phyloP scores from a whole-genome alignment of 441 rosid species.

The Jatropha multifida region DNA sequence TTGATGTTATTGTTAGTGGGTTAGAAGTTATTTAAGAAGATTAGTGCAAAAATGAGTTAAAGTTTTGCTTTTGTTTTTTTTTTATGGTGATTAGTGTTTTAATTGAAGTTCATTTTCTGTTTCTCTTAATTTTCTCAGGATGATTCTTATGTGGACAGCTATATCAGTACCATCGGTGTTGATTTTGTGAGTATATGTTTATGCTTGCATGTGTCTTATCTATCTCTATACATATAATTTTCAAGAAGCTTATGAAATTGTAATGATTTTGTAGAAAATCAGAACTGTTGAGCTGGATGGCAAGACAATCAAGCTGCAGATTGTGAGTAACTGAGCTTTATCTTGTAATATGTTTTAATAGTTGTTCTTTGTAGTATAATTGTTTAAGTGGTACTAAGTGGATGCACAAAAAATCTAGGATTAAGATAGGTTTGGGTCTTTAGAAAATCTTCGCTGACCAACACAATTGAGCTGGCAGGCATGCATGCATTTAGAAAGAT shows the following conservation, averaged over 20 bases:
- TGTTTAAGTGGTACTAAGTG: background rate
- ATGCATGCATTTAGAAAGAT: background rate
- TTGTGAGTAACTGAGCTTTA: constrained; percentile 45
- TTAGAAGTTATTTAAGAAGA: background rate
- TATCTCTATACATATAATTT: background rate
- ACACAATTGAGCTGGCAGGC: background rate
- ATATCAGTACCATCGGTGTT: constrained; percentile 88
- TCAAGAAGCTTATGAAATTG: background rate
- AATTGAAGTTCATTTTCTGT: constrained; percentile 1
- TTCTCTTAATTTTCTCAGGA: constrained; percentile 41
- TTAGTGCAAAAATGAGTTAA: background rate
- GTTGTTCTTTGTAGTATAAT: background rate
- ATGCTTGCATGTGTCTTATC: background rate
- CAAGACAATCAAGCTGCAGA: constrained; percentile 84
- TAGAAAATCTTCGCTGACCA: background rate
- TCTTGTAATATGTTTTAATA: background rate
- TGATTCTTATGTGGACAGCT: constrained; percentile 85
- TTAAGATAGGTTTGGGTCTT: background rate
- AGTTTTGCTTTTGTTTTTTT: background rate
- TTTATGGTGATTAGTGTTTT: background rate
- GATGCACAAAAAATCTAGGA: background rate
- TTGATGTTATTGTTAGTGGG: background rate
- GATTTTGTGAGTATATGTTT: constrained; percentile 55
- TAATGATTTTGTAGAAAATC: constrained; percentile 53
- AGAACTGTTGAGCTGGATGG: constrained; percentile 84